Evolutionary conservation across 2,329 filamentous ascomycete species (phyloP).

Genomic region (Scleromitrula shiraiana): DNA sequence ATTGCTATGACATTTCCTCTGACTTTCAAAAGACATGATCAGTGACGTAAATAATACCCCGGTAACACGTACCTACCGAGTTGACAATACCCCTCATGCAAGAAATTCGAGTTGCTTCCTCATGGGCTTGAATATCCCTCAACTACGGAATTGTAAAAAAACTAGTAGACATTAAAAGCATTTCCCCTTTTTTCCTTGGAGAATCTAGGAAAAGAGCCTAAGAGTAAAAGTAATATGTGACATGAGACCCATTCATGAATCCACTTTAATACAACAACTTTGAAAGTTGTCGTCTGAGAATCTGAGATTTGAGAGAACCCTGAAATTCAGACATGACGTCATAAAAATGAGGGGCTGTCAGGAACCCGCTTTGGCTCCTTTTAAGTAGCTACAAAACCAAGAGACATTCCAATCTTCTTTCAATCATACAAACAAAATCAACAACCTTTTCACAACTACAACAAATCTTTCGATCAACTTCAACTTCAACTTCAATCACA

Average conservation of each 20-base stretch:
- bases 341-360: constrained; percentile 12
- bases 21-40: background rate
- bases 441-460: constrained; percentile 4
- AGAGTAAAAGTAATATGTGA: background rate
- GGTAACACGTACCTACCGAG: too few relatives aligned
- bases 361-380: constrained; percentile 15
- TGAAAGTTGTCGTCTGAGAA: constrained; percentile 8
- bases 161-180: too few relatives aligned
- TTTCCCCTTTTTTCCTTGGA: too few relatives aligned
- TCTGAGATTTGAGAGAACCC: background rate
- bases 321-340: constrained; percentile 3
- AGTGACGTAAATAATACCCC: background rate
- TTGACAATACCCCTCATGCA: too few relatives aligned
- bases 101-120: too few relatives aligned
- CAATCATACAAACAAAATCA: background rate
- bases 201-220: background rate
- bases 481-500: constrained; percentile 5
- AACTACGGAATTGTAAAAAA: too few relatives aligned
- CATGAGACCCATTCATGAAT: background rate
- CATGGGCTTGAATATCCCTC: too few relatives aligned
- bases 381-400: constrained; percentile 28
- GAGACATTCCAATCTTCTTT: constrained; percentile 10
- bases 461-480: constrained; percentile 3
- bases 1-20: background rate
- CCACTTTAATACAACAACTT: background rate